Conservation (phyloP, 805 yeast species). For the Ogataea saltuana region DNA sequence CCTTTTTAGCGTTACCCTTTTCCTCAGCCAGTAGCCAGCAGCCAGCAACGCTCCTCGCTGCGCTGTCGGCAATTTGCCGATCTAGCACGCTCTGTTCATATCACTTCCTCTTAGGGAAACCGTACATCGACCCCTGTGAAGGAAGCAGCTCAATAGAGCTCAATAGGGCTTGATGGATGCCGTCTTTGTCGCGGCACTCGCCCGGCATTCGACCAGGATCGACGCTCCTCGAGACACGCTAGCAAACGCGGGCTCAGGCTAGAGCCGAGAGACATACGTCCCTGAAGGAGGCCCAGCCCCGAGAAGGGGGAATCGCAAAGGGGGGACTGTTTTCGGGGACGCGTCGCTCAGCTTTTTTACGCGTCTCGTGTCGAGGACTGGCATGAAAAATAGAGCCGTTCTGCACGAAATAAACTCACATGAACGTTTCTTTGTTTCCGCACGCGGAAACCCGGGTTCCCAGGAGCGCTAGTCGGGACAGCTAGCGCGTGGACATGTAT, state of each 20-base stretch:
- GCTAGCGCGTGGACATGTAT: too few relatives aligned
- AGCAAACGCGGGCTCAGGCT: neutral
- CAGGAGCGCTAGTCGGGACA: too few relatives aligned
- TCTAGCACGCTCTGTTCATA: too few relatives aligned
- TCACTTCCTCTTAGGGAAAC: neutral
- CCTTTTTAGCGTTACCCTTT: too few relatives aligned
- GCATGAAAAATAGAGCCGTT: too few relatives aligned
- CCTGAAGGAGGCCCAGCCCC: neutral
- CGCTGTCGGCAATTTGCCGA: too few relatives aligned
- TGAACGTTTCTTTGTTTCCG: too few relatives aligned
- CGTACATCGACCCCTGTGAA: neutral
- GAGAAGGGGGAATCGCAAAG: neutral
- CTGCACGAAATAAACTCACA: too few relatives aligned
- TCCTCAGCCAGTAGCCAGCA: too few relatives aligned
- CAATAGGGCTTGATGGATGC: neutral
- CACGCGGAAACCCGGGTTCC: too few relatives aligned
- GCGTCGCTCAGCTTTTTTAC: neutral
- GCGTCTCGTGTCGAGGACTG: neutral
- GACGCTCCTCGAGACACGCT: neutral
- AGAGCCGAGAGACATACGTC: neutral
- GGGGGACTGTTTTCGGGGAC: neutral
- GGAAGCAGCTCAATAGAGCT: neutral
- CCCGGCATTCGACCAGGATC: neutral
- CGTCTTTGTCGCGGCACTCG: neutral
- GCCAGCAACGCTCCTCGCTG: too few relatives aligned